Base-by-base conservation (phyloP, 2,329 filamentous ascomycete species). In the Akanthomyces uredinophilus region DNA sequence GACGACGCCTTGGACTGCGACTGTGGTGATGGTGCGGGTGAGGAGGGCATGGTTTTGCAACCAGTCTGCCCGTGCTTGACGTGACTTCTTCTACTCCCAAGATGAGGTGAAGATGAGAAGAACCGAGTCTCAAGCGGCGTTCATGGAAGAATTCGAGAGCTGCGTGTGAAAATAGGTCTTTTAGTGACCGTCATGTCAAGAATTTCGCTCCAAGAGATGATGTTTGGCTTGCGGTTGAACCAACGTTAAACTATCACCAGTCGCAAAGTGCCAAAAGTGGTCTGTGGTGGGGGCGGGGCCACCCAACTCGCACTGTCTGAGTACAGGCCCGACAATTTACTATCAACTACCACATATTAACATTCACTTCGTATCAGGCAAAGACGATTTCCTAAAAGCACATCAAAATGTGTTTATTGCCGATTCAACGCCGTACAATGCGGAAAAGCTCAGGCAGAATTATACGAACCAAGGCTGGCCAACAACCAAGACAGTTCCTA, bases 1-100 rank as follows among this genome's bases (percentile, higher is more conserved):
- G 52, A 20, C 2, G 44, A 20, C 2, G 44, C 22, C 27, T 8
- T 35, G 7, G 32, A 35, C 32, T 35, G 32, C 11, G 55, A 13
- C 22, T 11, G 13, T 14, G 44, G 37, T 22, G 47, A 80, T 81
- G 47, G 2, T 61, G 20, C 20, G 27, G 41, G n/a, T 35, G 54
- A 43, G 13, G 54, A 49, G 18, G 54, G 58, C 61, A 60, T 64
- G 20, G n/a, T 43, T 11, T 11, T 8, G 22, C 22, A 27, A 46
- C 44, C 37, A 16, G 3, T 29, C 46, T 49, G 46, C 10, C 22
- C 22, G 5, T 46, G 4, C 22, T 24, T 2, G 43, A 8, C 10
- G 13, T 5, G 10, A 22, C 24, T 16, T 5, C 5, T 11, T 16
- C 11, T 39, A 13, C 37, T 39, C 37, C 37, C 4, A 39, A 39